Evolutionary conservation across 768 basidiomycete species (phyloP).

Genomic region (Dendrothele bispora): DNA sequence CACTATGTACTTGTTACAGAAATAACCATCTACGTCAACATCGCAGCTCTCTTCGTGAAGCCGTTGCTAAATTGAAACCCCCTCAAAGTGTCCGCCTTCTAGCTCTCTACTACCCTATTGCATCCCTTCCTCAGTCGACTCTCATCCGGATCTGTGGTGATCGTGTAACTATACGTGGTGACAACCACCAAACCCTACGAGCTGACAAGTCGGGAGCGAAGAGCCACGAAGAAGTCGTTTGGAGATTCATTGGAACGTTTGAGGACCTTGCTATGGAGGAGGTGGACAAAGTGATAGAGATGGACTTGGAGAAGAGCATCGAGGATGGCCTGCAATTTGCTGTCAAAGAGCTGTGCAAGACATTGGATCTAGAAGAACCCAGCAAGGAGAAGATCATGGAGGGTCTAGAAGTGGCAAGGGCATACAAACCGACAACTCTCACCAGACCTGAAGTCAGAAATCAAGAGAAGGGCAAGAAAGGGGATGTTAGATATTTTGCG

Average conservation of each 20-base stretch:
- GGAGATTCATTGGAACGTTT: slow-evolving; percentile 67
- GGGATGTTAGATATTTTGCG: slow-evolving; percentile 68
- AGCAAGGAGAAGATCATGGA: slow-evolving; percentile 53
- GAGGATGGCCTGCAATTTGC: slow-evolving; percentile 56
- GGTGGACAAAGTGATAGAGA: slow-evolving; percentile 69
- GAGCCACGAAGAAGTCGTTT: slow-evolving; percentile 78
- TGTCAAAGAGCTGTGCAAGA: slow-evolving; percentile 53
- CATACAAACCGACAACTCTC: slow-evolving; percentile 42
- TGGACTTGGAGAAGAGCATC: slow-evolving; percentile 57
- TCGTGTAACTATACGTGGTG: slow-evolving; percentile 73
- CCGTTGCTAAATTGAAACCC: slow-evolving; percentile 33
- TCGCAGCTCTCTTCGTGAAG: slow-evolving; percentile 66
- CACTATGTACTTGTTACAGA: slow-evolving; percentile 28
- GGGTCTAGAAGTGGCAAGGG: slow-evolving; percentile 47
- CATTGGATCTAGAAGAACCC: slow-evolving; percentile 56
- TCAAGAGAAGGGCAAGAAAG: slow-evolving; percentile 35
- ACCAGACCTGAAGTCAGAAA: slow-evolving; percentile 35
- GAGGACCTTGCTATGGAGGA: slow-evolving; percentile 63
- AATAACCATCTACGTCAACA: slow-evolving; percentile 91
- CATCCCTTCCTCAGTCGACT: slow-evolving; percentile 55
- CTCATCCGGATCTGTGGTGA: slow-evolving; percentile 77
- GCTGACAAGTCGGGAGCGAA: slow-evolving; percentile 46
- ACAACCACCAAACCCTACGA: slow-evolving; percentile 82
- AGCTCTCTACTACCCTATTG: slow-evolving; percentile 73
- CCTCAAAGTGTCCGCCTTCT: slow-evolving; percentile 67